Percentiles rank a stretch among this genome's conserved stretches.
Evolutionary conservation across 2,329 filamentous ascomycete species (phyloP).

Genomic region (Raffaelea arxii): DNA sequence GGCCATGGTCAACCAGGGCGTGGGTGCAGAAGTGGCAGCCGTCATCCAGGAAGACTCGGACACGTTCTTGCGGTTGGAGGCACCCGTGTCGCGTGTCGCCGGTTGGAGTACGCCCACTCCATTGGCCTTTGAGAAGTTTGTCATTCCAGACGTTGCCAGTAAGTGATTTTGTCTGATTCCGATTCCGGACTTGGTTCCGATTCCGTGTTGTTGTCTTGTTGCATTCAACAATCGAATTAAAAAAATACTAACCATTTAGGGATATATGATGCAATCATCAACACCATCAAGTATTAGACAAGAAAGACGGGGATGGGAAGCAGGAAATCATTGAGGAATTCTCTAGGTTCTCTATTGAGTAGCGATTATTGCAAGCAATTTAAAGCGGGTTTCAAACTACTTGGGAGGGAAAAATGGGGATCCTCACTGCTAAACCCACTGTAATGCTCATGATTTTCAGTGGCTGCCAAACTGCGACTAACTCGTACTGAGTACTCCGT

Average conservation of each 20-base stretch:
- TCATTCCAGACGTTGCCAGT: slow-evolving; percentile 81
- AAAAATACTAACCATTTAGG: slow-evolving; percentile 30
- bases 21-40: slow-evolving; percentile 82
- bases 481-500: too few relatives aligned
- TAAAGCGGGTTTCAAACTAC: too few relatives aligned
- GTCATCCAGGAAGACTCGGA: slow-evolving; percentile 69
- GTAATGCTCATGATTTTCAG: too few relatives aligned
- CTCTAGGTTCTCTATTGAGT: too few relatives aligned
- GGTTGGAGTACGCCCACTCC: slow-evolving; percentile 86
- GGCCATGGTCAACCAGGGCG: slow-evolving; percentile 80
- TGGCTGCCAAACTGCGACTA: too few relatives aligned
- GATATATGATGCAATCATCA: slow-evolving; percentile 62
- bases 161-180: too few relatives aligned
- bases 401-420: too few relatives aligned
- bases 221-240: too few relatives aligned
- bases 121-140: slow-evolving; percentile 68
- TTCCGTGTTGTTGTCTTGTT: not conserved
- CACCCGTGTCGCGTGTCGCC: slow-evolving; percentile 73
- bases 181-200: too few relatives aligned
- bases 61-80: slow-evolving; percentile 75
- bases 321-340: not conserved
- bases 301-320: not conserved
- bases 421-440: too few relatives aligned
- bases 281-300: slow-evolving; percentile 50
- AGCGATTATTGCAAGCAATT: too few relatives aligned